These are phyloP conservation scores for Saccharomycopsis javanensis DNA, from an alignment of 805 yeast genomes.

Conservation along the genomic window DNA sequence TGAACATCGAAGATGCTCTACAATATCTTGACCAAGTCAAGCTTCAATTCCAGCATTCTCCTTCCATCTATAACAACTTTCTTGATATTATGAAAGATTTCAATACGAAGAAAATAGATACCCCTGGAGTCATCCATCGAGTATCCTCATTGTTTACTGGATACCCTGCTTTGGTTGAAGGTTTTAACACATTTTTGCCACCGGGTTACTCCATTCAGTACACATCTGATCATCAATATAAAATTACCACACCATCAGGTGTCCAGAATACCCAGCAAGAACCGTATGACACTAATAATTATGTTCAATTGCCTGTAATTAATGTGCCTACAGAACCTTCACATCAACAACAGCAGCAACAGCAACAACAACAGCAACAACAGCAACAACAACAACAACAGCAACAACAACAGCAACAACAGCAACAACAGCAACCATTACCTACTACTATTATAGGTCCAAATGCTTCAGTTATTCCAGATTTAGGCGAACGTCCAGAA, in stretches of 20 bases:
- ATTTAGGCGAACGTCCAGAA: background rate
- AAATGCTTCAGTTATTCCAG: background rate
- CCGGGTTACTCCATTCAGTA: slow-evolving; percentile 95
- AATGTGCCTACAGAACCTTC: background rate
- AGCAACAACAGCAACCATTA: background rate
- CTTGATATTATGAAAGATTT: slow-evolving; percentile 98
- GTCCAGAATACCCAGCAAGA: background rate
- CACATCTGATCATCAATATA: slow-evolving; percentile 76
- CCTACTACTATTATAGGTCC: background rate
- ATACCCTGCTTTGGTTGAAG: slow-evolving; percentile 88
- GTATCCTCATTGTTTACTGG: slow-evolving; percentile 88
- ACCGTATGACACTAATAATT: background rate
- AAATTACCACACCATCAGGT: slow-evolving; percentile 75
- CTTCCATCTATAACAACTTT: slow-evolving; percentile 92
- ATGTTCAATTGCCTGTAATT: background rate
- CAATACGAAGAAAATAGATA: slow-evolving; percentile 89
- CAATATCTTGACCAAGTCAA: slow-evolving; percentile 94
- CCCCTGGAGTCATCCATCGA: slow-evolving; percentile 97
- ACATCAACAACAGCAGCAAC: slow-evolving; percentile 1
- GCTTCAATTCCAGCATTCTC: slow-evolving; percentile 80
- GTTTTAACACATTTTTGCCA: slow-evolving; percentile 94
- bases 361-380: background rate
- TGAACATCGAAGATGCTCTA: slow-evolving; percentile 92
- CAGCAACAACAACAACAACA: no score
- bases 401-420: background rate